A percentile compares a stretch with the other conserved stretches of the same genome.
phyloP scores from a whole-genome alignment of 225 moss, liverwort and hornwort genomes.

The Antitrichia curtipendula region DNA sequence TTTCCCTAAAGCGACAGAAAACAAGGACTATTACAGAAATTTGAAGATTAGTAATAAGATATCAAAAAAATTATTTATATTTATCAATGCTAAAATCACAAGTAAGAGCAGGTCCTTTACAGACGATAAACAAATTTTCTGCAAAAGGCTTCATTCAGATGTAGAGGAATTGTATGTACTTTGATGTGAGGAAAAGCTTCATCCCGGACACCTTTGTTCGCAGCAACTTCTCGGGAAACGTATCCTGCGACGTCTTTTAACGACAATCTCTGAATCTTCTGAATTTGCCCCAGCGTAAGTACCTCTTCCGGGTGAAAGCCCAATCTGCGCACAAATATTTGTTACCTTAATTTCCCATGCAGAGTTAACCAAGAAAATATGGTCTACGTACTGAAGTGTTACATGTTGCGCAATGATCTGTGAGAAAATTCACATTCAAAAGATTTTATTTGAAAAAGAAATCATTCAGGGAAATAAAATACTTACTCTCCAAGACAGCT shows the following conservation, averaged over 20 bases:
- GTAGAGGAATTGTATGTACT: conserved; percentile 1
- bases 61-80: not conserved
- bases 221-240: conserved; percentile 23
- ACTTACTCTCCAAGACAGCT: conserved; percentile 47
- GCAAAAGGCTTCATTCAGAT: not conserved
- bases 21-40: not conserved
- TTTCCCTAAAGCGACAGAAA: not conserved
- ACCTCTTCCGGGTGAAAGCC: conserved; percentile 20
- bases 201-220: conserved; percentile 12
- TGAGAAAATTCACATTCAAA: not conserved
- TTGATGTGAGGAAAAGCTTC: conserved; percentile 26
- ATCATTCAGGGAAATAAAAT: not conserved
- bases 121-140: not conserved
- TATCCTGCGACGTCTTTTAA: conserved; percentile 35
- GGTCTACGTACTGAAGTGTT: not conserved
- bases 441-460: not conserved
- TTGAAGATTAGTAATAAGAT: not conserved
- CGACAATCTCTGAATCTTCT: conserved; percentile 19
- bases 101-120: not conserved
- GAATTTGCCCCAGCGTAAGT: conserved; percentile 29
- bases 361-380: not conserved
- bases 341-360: not conserved
- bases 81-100: not conserved
- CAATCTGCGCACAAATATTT: conserved; percentile 9
- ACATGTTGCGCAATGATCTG: not conserved